These are phyloP conservation scores for Bryum argenteum DNA, from an alignment of 225 moss, liverwort and hornwort genomes.

Conservation along the genomic window DNA sequence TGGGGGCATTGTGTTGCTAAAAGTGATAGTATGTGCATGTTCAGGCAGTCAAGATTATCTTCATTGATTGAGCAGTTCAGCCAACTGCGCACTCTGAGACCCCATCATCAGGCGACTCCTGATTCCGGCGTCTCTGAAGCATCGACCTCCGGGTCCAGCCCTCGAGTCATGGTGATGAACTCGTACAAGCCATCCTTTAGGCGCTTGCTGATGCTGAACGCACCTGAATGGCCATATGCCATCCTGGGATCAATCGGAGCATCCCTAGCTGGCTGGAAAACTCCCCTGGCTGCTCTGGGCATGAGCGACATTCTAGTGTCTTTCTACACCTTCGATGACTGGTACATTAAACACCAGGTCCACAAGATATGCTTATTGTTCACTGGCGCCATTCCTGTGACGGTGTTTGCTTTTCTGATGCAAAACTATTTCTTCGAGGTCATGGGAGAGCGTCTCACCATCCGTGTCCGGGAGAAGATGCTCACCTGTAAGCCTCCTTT, in stretches of 20 bases:
- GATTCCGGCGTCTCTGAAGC: constrained; percentile 43
- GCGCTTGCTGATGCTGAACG: constrained; percentile 47
- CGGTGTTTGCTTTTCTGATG: constrained; percentile 58
- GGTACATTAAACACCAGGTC: constrained; percentile 57
- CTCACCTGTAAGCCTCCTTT: constrained; percentile 48
- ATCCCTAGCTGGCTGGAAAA: constrained; percentile 63
- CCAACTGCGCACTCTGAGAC: constrained; percentile 20
- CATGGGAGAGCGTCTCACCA: constrained; percentile 61
- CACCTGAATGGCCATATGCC: constrained; percentile 63
- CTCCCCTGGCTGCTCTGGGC: constrained; percentile 57
- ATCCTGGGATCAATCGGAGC: constrained; percentile 60
- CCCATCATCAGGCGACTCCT: constrained; percentile 22
- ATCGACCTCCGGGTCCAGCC: constrained; percentile 47
- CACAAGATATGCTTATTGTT: constrained; percentile 62
- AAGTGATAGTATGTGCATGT: constrained; percentile 14
- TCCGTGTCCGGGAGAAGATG: constrained; percentile 61
- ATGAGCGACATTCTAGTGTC: constrained; percentile 66
- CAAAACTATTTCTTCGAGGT: constrained; percentile 69
- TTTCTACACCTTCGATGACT: constrained; percentile 55
- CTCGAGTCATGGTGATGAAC: constrained; percentile 19
- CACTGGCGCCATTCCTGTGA: constrained; percentile 56
- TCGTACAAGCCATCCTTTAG: constrained; percentile 46
- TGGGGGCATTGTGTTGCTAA: too few species aligned
- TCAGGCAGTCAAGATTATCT: constrained; percentile 46
- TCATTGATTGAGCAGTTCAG: constrained; percentile 45